phyloP scores from a whole-genome alignment of 2,329 filamentous ascomycete genomes.

The Sporothrix humicola region DNA sequence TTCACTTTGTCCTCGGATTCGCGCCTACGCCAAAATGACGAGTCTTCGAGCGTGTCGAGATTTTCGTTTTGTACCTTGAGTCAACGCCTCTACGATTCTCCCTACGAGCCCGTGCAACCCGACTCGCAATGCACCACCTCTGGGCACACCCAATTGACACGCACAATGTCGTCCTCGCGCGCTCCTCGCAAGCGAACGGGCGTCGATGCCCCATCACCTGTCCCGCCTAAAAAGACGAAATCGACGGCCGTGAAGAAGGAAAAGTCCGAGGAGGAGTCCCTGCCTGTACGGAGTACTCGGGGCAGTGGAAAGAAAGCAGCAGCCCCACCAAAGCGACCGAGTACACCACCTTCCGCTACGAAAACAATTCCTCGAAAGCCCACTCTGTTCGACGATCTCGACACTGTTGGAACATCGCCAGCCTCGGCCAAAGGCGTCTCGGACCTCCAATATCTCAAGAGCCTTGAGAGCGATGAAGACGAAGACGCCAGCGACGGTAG shows the following conservation, averaged over 20 bases:
- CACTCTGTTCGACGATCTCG: conserved; percentile 67
- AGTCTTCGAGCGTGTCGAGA: not conserved
- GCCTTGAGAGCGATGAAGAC: conserved; percentile 19
- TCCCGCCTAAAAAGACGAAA: conserved; percentile 44
- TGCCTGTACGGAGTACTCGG: no score
- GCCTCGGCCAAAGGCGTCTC: conserved; percentile 51
- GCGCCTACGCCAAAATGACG: not conserved
- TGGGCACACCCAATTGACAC: not conserved
- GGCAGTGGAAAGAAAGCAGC: not conserved
- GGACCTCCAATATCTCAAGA: conserved; percentile 46
- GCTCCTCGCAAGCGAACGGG: conserved; percentile 70
- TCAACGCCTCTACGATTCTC: not conserved
- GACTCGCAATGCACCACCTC: not conserved
- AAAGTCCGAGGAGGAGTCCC: conserved; percentile 30
- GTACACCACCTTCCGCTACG: not conserved
- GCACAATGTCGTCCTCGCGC: conserved; percentile 59
- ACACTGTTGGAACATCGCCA: conserved; percentile 54
- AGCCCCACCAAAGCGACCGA: not conserved
- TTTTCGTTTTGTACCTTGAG: not conserved
- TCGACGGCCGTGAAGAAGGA: conserved; percentile 36
- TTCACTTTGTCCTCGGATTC: not conserved
- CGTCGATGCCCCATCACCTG: conserved; percentile 47
- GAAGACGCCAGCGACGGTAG: conserved; percentile 42
- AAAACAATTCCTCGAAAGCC: conserved; percentile 53
- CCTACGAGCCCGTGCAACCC: not conserved